phyloP scores from a whole-genome alignment of 108 stramenopile genomes.

The Fragilariopsis cylindrus region DNA sequence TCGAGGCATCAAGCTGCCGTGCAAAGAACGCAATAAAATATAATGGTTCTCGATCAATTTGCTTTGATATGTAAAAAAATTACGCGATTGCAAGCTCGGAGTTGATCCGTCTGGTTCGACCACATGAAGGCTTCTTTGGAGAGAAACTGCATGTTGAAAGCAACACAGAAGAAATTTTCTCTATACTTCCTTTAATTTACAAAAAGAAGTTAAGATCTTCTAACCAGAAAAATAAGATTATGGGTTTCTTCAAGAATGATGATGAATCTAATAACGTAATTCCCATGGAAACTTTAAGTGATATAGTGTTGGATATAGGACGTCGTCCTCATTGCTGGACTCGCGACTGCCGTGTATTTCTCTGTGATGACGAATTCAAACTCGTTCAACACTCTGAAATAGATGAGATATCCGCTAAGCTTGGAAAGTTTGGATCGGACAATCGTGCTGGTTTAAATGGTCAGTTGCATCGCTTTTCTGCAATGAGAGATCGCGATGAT shows the following conservation, averaged over 20 bases:
- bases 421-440: conserved; percentile 34
- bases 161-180: not conserved
- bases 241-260: not conserved
- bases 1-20: conserved; percentile 1
- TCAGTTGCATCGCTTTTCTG: conserved; percentile 42
- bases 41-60: conserved; percentile 2
- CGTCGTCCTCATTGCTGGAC: conserved; percentile 33
- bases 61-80: conserved; percentile 7
- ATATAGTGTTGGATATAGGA: conserved; percentile 32
- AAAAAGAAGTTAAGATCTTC: not conserved
- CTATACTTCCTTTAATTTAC: conserved; percentile 15
- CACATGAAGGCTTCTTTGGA: not conserved
- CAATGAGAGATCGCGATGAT: conserved; percentile 26
- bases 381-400: conserved; percentile 17
- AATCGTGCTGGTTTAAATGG: conserved; percentile 40
- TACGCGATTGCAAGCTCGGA: conserved; percentile 6
- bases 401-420: conserved; percentile 10
- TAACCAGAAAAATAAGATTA: not conserved
- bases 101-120: not conserved
- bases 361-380: conserved; percentile 12
- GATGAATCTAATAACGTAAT: not conserved
- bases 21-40: not conserved
- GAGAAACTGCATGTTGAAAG: not conserved
- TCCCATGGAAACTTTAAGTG: not conserved
- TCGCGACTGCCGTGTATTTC: conserved; percentile 16